Percentiles rank a stretch among this genome's conserved stretches.
Evolutionary conservation across 73 alveolate genomes (phyloP).

Genomic region (Paramecium sonneborni): DNA sequence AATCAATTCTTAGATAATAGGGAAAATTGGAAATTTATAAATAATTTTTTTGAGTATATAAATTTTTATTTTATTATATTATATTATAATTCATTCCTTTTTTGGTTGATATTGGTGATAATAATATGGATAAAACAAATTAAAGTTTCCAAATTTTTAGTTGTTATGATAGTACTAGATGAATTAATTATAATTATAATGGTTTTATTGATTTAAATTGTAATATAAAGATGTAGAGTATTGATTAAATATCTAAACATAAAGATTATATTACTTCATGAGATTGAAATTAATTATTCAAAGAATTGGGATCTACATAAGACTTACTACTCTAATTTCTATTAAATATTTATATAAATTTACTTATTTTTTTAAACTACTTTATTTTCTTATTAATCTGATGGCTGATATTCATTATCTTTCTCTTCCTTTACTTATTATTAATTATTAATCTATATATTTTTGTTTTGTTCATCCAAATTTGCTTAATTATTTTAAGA

Average conservation of each 20-base stretch:
- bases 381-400: not conserved
- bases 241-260: not conserved
- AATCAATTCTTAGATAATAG: not conserved
- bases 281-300: too few relatives aligned
- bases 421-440: not conserved
- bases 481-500: too few relatives aligned
- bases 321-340: not conserved
- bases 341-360: too few relatives aligned
- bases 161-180: not conserved
- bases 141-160: not conserved
- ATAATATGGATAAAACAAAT: not conserved
- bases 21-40: constrained; percentile 37
- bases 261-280: not conserved
- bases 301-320: not conserved
- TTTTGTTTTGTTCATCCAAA: too few relatives aligned
- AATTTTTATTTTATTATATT: not conserved
- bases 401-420: not conserved
- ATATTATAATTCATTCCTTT: not conserved
- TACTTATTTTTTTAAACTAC: not conserved
- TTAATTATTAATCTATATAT: too few relatives aligned
- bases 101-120: not conserved
- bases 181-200: not conserved
- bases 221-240: not conserved
- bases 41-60: not conserved
- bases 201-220: not conserved